phyloP scores from a whole-genome alignment of 2,329 filamentous ascomycete genomes.

The Sporothrix mexicana region DNA sequence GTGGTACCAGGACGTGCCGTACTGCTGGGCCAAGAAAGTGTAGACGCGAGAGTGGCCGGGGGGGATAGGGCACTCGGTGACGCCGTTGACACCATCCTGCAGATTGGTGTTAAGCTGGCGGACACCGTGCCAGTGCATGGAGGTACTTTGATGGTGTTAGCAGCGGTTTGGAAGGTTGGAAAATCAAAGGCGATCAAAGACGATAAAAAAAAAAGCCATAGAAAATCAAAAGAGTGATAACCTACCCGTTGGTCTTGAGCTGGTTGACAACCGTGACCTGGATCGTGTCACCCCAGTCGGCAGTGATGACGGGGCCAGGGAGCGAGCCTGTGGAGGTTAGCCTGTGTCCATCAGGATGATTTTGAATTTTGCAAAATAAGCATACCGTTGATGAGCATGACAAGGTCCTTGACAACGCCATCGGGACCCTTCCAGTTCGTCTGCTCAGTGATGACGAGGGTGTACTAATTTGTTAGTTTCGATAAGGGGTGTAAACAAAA shows the following conservation, averaged over 20 bases:
- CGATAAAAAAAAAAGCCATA: not conserved
- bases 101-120: conserved; percentile 44
- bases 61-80: conserved; percentile 60
- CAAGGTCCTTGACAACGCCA: conserved; percentile 32
- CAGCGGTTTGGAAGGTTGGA: not conserved
- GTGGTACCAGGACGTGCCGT: conserved; percentile 53
- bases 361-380: too few species aligned
- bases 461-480: conserved; percentile 33
- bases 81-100: conserved; percentile 45
- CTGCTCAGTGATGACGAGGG: conserved; percentile 33
- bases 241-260: conserved; percentile 37
- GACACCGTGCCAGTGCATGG: conserved; percentile 48
- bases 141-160: conserved; percentile 41
- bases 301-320: conserved; percentile 36
- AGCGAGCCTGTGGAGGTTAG: conserved; percentile 15
- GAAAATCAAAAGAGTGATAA: not conserved
- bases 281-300: conserved; percentile 39
- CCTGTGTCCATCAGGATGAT: not conserved
- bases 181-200: too few species aligned
- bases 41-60: conserved; percentile 51
- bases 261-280: conserved; percentile 37
- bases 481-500: not conserved
- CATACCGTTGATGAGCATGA: conserved; percentile 39
- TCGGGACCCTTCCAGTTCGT: conserved; percentile 37
- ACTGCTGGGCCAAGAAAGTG: conserved; percentile 47